phyloP scores from a whole-genome alignment of 2,329 filamentous ascomycete genomes.

The Cladosporium sp. region DNA sequence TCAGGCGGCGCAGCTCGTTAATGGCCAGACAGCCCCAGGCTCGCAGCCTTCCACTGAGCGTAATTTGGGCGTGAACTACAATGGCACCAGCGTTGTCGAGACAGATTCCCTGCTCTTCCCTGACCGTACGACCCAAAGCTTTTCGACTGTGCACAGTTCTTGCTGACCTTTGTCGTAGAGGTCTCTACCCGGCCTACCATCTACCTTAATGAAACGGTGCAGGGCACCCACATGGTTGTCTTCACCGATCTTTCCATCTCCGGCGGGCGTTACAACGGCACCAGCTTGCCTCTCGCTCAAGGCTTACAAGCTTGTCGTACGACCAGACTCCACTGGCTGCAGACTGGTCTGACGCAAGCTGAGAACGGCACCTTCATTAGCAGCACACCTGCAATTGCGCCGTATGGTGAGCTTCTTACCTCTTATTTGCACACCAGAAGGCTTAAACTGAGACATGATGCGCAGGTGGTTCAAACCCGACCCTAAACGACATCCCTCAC shows the following conservation, averaged over 20 bases:
- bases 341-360: slow-evolving; percentile 22
- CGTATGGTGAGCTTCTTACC: slow-evolving; percentile 18
- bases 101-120: slow-evolving; percentile 2
- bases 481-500: slow-evolving; percentile 26
- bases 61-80: not conserved
- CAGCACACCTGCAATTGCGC: slow-evolving; percentile 18
- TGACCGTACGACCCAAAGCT: not conserved
- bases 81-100: not conserved
- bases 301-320: slow-evolving; percentile 26
- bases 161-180: slow-evolving; percentile 1
- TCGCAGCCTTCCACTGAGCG: slow-evolving; percentile 1
- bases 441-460: not conserved
- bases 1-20: not conserved
- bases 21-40: not conserved
- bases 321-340: slow-evolving; percentile 30
- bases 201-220: slow-evolving; percentile 10
- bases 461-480: slow-evolving; percentile 16
- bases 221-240: slow-evolving; percentile 22
- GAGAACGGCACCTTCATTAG: slow-evolving; percentile 18
- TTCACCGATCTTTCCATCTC: slow-evolving; percentile 25
- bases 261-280: slow-evolving; percentile 15
- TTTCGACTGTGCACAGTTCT: not conserved
- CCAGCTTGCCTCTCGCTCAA: slow-evolving; percentile 18
- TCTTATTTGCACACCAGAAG: no score
- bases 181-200: slow-evolving; percentile 11